Evolutionary conservation across 257 asterid genomes (phyloP).

Genomic region (Craterostigma plantagineum): DNA sequence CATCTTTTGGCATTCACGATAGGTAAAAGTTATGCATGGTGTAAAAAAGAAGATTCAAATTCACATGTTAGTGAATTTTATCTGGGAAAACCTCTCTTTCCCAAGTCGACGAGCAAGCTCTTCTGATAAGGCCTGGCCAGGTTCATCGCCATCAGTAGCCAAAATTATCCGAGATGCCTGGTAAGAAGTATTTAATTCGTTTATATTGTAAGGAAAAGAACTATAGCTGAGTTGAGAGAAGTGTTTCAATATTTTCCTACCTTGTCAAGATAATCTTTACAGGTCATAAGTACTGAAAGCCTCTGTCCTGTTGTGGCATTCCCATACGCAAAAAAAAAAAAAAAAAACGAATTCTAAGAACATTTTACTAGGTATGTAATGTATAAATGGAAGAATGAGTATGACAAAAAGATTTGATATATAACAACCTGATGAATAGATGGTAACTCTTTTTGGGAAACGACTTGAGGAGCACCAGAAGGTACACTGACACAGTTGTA

Average conservation of each 20-base stretch:
- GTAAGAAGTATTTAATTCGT: neutral
- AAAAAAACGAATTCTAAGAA: neutral
- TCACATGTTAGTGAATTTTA: neutral
- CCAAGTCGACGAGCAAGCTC: slow-evolving; percentile 77
- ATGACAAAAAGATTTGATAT: neutral
- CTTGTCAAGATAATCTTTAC: slow-evolving; percentile 48
- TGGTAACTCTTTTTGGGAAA: slow-evolving; percentile 39
- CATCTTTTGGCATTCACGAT: slow-evolving; percentile 24
- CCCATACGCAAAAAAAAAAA: neutral
- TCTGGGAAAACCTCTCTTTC: slow-evolving; percentile 41
- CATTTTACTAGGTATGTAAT: slow-evolving; percentile 1
- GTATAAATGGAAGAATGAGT: neutral
- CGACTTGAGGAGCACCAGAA: slow-evolving; percentile 58
- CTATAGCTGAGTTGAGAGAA: neutral
- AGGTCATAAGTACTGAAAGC: slow-evolving; percentile 55
- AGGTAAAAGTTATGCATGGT: neutral
- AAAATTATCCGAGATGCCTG: slow-evolving; percentile 52
- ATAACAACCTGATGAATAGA: slow-evolving; percentile 34
- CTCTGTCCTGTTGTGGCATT: slow-evolving; percentile 23
- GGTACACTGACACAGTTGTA: slow-evolving; percentile 69
- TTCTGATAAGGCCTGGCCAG: slow-evolving; percentile 61
- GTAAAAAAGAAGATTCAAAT: neutral
- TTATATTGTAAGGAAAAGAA: neutral
- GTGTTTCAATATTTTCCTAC: slow-evolving; percentile 13
- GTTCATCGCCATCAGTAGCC: slow-evolving; percentile 62